phyloP scores from a whole-genome alignment of 805 yeast species.

The Kodamaea nitidulidarum region DNA sequence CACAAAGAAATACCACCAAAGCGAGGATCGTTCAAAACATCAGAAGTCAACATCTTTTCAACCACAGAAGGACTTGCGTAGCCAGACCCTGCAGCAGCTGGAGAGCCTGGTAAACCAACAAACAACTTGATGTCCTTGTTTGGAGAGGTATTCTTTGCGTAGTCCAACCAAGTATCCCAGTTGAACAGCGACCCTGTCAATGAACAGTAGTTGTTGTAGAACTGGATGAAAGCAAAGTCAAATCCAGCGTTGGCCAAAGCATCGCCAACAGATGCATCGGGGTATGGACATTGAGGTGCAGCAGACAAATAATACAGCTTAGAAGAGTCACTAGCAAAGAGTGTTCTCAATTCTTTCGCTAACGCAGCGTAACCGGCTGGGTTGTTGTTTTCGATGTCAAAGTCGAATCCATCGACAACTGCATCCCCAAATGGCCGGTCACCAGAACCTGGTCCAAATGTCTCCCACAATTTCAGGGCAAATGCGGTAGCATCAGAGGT shows the following conservation, averaged over 20 bases:
- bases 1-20: slow-evolving; percentile 39
- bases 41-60: slow-evolving; percentile 12
- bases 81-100: slow-evolving; percentile 50
- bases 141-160: slow-evolving; percentile 54
- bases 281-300: slow-evolving; percentile 90
- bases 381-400: slow-evolving; percentile 62
- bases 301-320: slow-evolving; percentile 74
- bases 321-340: slow-evolving; percentile 26
- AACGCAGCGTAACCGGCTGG: slow-evolving; percentile 63
- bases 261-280: slow-evolving; percentile 50
- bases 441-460: slow-evolving; percentile 19
- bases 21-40: slow-evolving; percentile 16
- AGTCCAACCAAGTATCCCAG: slow-evolving; percentile 68
- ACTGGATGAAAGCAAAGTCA: slow-evolving; percentile 83
- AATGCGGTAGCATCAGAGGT: slow-evolving; percentile 27
- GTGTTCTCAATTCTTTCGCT: slow-evolving; percentile 31
- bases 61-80: slow-evolving; percentile 32
- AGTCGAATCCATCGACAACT: slow-evolving; percentile 79
- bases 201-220: slow-evolving; percentile 81
- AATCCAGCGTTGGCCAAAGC: slow-evolving; percentile 48
- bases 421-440: slow-evolving; percentile 63
- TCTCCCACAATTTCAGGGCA: slow-evolving; percentile 26
- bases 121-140: slow-evolving; percentile 66
- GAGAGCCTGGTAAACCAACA: slow-evolving; percentile 66
- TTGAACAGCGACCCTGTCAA: slow-evolving; percentile 45